Conservation (phyloP, 495 filamentous ascomycete species). For the Talaromyces wortmannii region DNA sequence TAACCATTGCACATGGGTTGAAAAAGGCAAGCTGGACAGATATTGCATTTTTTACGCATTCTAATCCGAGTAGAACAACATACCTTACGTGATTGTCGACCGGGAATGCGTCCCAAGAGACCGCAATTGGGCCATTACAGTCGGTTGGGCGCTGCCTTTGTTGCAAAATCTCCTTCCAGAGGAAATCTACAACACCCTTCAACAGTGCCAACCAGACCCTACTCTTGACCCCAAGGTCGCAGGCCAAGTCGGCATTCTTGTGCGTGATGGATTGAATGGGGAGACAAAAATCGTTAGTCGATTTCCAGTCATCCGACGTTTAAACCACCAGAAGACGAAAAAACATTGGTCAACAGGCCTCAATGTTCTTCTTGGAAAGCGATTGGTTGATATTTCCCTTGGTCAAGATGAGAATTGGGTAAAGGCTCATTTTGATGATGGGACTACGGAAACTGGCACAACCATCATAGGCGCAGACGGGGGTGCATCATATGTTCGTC, state of each 20-base stretch:
- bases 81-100: background rate
- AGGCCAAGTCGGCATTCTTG: background rate
- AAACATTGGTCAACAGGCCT: slow-evolving; percentile 15
- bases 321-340: background rate
- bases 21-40: background rate
- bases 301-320: background rate
- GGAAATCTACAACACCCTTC: background rate
- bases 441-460: slow-evolving; percentile 14
- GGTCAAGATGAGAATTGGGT: slow-evolving; percentile 13
- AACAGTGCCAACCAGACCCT: background rate
- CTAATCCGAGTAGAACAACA: background rate
- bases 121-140: slow-evolving; percentile 1
- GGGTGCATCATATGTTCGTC: slow-evolving; percentile 38
- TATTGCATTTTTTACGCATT: no score
- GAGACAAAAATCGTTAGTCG: background rate
- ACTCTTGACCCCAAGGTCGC: background rate
- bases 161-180: background rate
- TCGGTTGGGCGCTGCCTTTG: background rate
- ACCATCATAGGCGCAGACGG: slow-evolving; percentile 42
- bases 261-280: background rate
- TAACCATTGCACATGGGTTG: slow-evolving; percentile 1
- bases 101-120: slow-evolving; percentile 1
- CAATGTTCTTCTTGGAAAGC: slow-evolving; percentile 15
- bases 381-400: background rate
- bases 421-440: slow-evolving; percentile 32